Evolutionary conservation across 192 early-diverging fungal species (phyloP).

Genomic region (Neocallimastix lanati): DNA sequence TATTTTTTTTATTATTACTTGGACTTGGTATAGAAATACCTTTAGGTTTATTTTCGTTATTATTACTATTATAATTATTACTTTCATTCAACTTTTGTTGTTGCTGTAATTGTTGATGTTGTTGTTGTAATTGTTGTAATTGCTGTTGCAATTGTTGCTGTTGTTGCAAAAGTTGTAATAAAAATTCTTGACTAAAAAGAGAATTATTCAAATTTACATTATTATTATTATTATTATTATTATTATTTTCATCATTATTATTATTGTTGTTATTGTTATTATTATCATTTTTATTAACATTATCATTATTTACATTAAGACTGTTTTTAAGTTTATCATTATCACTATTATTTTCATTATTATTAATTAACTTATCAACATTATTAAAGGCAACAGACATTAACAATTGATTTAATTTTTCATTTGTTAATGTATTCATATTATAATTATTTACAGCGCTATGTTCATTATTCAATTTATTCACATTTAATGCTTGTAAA

Average conservation of each 20-base stretch:
- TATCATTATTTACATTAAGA: not conserved
- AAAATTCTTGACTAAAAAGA: not conserved
- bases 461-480: not conserved
- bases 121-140: not conserved
- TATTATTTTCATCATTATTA: not conserved
- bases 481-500: not conserved
- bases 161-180: not conserved
- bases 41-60: not conserved
- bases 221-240: not conserved
- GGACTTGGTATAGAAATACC: not conserved
- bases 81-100: not conserved
- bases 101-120: not conserved
- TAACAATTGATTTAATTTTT: not conserved
- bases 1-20: not conserved
- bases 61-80: not conserved
- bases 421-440: not conserved
- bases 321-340: too few relatives aligned
- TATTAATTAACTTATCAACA: not conserved
- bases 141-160: not conserved
- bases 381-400: not conserved
- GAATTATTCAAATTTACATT: not conserved
- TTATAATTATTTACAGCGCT: not conserved
- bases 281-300: not conserved
- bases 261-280: not conserved
- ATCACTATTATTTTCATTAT: too few relatives aligned